phyloP scores from a whole-genome alignment of 2,329 filamentous ascomycete genomes.

The Rutstroemia sp. region DNA sequence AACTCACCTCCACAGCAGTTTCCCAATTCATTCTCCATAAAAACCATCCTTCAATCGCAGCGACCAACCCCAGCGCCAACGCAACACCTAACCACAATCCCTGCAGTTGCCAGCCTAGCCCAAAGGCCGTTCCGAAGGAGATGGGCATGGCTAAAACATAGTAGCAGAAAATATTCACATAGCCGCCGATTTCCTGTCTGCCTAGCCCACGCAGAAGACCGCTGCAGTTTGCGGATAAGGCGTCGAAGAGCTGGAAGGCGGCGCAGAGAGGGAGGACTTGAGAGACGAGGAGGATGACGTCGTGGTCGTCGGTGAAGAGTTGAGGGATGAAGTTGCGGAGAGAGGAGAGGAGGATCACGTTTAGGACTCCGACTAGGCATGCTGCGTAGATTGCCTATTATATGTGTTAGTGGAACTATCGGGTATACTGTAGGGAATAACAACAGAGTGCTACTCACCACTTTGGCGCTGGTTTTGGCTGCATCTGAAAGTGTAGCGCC shows the following conservation, averaged over 20 bases:
- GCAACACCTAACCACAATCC: slow-evolving; percentile 79
- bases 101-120: slow-evolving; percentile 64
- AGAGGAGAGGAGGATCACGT: slow-evolving; percentile 60
- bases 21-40: slow-evolving; percentile 49
- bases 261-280: slow-evolving; percentile 72
- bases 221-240: slow-evolving; percentile 69
- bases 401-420: not conserved
- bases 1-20: slow-evolving; percentile 41
- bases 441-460: slow-evolving; percentile 33
- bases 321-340: slow-evolving; percentile 68
- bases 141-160: slow-evolving; percentile 82
- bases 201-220: slow-evolving; percentile 83
- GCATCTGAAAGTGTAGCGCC: slow-evolving; percentile 76
- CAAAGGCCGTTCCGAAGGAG: slow-evolving; percentile 71
- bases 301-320: slow-evolving; percentile 68
- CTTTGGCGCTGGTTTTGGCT: slow-evolving; percentile 72
- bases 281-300: slow-evolving; percentile 62
- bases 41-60: slow-evolving; percentile 47
- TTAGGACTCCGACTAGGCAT: slow-evolving; percentile 67
- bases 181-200: slow-evolving; percentile 82
- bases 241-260: slow-evolving; percentile 85
- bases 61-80: slow-evolving; percentile 48
- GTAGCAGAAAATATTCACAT: slow-evolving; percentile 79
- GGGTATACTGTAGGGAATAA: not conserved
- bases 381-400: slow-evolving; percentile 52